phyloP scores from a whole-genome alignment of 2,329 filamentous ascomycete genomes.

The Harringtonia aguacate region DNA sequence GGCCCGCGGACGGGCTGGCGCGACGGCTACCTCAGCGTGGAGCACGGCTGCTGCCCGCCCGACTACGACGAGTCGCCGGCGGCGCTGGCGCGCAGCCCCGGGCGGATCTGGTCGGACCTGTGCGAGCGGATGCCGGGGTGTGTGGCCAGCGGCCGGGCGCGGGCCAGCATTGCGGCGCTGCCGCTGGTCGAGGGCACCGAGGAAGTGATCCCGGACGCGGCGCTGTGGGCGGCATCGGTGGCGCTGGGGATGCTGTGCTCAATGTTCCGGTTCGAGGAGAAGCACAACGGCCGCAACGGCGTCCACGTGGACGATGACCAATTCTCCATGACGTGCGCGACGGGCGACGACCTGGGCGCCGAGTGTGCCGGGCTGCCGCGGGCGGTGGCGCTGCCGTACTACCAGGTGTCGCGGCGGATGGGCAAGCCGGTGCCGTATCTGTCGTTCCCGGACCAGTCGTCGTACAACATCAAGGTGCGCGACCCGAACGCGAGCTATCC shows the following conservation, averaged over 20 bases:
- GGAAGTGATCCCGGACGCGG: slow-evolving; percentile 38
- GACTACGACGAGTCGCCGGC: slow-evolving; percentile 38
- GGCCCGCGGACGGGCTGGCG: slow-evolving; percentile 39
- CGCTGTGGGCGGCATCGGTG: slow-evolving; percentile 42
- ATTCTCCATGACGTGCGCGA: slow-evolving; percentile 26
- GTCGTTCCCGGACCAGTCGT: slow-evolving; percentile 41
- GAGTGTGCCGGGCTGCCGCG: slow-evolving; percentile 37
- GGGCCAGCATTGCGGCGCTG: slow-evolving; percentile 36
- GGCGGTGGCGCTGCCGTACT: slow-evolving; percentile 37
- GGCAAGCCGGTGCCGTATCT: slow-evolving; percentile 40
- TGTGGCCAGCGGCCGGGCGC: slow-evolving; percentile 35
- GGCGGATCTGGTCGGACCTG: slow-evolving; percentile 43
- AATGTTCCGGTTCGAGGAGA: slow-evolving; percentile 42
- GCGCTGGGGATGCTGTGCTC: slow-evolving; percentile 41
- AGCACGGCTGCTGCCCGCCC: slow-evolving; percentile 40
- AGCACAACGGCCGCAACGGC: slow-evolving; percentile 40
- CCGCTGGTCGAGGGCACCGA: slow-evolving; percentile 37
- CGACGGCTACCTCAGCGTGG: slow-evolving; percentile 39
- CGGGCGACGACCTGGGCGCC: slow-evolving; percentile 39
- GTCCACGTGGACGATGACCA: slow-evolving; percentile 24
- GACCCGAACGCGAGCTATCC: slow-evolving; percentile 37
- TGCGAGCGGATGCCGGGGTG: slow-evolving; percentile 43
- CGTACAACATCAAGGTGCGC: slow-evolving; percentile 39
- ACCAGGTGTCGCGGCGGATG: slow-evolving; percentile 38
- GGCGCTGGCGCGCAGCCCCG: slow-evolving; percentile 34